phyloP scores from a whole-genome alignment of 257 asterid species.

The Lantana camara region DNA sequence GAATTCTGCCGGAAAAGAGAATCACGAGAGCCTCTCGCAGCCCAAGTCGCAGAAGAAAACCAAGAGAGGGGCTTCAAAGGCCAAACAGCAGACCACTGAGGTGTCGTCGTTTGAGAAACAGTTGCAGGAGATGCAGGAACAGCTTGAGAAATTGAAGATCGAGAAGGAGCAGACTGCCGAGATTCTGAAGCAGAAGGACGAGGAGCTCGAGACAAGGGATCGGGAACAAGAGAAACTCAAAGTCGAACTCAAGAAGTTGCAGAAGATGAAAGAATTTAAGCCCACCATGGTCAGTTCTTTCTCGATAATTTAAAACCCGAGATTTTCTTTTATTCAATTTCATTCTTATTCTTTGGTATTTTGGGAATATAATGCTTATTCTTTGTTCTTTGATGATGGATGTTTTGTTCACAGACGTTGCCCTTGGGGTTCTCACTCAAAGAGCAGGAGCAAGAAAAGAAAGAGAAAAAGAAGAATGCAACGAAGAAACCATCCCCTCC shows the following conservation, averaged over 20 bases:
- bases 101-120: conserved; percentile 62
- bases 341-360: neutral
- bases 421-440: conserved; percentile 41
- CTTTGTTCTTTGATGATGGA: neutral
- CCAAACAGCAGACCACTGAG: conserved; percentile 40
- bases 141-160: conserved; percentile 62
- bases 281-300: conserved; percentile 60
- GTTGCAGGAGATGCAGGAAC: conserved; percentile 78
- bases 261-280: conserved; percentile 85
- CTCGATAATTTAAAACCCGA: neutral
- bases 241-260: conserved; percentile 76
- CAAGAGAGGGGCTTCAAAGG: conserved; percentile 63
- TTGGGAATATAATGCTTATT: neutral
- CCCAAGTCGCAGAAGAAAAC: conserved; percentile 47
- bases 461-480: conserved; percentile 60
- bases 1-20: conserved; percentile 55
- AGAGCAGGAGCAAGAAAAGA: conserved; percentile 69
- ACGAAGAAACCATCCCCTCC: conserved; percentile 81
- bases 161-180: conserved; percentile 86
- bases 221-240: conserved; percentile 72
- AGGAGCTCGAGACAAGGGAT: conserved; percentile 54
- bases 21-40: conserved; percentile 49
- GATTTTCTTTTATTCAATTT: neutral
- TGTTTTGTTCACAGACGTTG: conserved; percentile 42
- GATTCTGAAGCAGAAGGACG: conserved; percentile 61